Evolutionary conservation across 352 stramenopile species (phyloP).

Genomic region (Phytopythium mirpurense): DNA sequence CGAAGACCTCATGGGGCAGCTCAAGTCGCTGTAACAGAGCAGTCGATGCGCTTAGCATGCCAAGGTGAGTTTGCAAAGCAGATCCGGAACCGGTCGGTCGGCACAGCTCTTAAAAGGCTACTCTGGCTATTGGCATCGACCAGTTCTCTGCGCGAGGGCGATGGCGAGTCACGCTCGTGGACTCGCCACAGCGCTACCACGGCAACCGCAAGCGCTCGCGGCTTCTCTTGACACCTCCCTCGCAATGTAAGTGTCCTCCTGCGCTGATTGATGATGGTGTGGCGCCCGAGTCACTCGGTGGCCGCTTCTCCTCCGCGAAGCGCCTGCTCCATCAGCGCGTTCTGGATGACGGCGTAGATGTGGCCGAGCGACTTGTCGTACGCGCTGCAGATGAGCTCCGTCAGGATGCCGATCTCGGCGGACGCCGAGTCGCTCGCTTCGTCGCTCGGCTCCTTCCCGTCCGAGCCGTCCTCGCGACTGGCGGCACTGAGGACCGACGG

Average conservation of each 20-base stretch:
- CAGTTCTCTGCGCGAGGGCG: too few species aligned
- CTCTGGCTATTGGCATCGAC: too few species aligned
- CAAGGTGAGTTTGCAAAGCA: too few species aligned
- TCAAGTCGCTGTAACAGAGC: conserved; percentile 54
- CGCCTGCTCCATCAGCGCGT: conserved; percentile 24
- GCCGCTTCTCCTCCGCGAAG: neutral
- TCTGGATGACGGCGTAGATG: conserved; percentile 28
- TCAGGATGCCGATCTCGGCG: conserved; percentile 26
- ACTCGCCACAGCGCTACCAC: too few species aligned
- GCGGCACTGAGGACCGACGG: conserved; percentile 4
- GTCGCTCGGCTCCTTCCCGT: neutral
- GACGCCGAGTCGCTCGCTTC: neutral
- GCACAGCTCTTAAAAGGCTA: too few species aligned
- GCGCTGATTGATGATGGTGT: too few species aligned
- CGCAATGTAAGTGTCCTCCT: too few species aligned
- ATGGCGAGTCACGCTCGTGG: too few species aligned
- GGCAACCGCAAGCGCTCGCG: too few species aligned
- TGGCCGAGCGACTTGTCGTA: conserved; percentile 18
- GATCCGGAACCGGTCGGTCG: too few species aligned
- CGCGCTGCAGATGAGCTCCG: conserved; percentile 19
- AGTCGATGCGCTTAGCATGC: too few species aligned
- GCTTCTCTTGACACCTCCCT: too few species aligned
- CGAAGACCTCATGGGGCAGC: conserved; percentile 76
- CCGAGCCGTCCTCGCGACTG: neutral
- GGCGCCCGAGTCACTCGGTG: neutral